Evolutionary conservation across 495 filamentous ascomycete genomes (phyloP), one percentile per base, ranked within the genome.

Genomic region (Aspergillus wentii): DNA sequence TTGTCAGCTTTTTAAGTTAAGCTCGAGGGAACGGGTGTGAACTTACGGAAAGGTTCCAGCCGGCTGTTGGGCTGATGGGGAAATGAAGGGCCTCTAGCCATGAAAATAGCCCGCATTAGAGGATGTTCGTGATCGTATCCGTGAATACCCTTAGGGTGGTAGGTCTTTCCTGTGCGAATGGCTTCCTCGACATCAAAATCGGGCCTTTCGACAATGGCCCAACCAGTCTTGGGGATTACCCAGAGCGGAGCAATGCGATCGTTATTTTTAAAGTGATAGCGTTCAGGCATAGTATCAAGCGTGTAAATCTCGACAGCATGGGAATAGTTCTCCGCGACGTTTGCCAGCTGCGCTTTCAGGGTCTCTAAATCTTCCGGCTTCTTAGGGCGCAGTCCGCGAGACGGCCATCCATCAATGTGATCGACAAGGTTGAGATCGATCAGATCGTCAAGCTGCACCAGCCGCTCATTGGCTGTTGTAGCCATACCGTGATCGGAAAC

Each of bases 401-500:
- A 74, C 0, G 92, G 92, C 94, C 92, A 99, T 36, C 92, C 92
- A 51, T 99, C 92, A 7, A 83, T 84, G 48, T 90, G 88, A 40
- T 82, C 82, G 16, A 94, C 78, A 35, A 84, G 71, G 30, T 59
- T 58, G 0, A 83, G 63, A 48, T 94, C 85, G 20, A 97, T 72
- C 3, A 95, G 51, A 54, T 96, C 88, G 44, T 99, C 92, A n/a
- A 97, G 65, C 56, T 97, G 92, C 17, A 99, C 75, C 26, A 95
- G 65, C n/a, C 91, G 79, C 13, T 79, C 71, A 0, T 73, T 78
- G 23, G 86, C 82, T 0, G 92, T 96, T 1, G 86, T 91, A 3
- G 91, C 91, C 92, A 99, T 99, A 15, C 92, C 92, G 51, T 99
- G 92, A 59, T 99, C 92, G 8, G 88, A 94, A 11, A 99, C 90